Base-by-base conservation (phyloP, 306 rosid genomes). In the Rubus parviflorus region DNA sequence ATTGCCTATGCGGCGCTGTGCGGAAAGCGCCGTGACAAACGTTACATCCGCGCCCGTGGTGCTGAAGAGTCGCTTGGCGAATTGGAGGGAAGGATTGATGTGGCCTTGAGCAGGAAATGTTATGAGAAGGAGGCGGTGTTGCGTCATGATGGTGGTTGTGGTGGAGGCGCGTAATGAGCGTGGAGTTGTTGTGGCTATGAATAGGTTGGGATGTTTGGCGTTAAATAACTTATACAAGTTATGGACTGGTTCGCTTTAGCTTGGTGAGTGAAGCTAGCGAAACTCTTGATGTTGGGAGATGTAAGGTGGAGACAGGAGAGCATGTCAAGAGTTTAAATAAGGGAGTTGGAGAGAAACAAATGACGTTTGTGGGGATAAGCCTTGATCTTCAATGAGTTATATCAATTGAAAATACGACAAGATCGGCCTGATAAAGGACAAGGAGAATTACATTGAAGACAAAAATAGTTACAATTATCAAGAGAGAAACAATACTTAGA, bases 41-140 rank as follows among this genome's bases (percentile, higher is more conserved):
- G 87, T 86, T 61, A 86, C 82, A 4, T 75, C 68, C 7, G 76
- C 79, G 7, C 80, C 79, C 3, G 58, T 52, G 6, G 51, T 46
- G 75, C 43, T 43, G 19, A 79, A 14, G 14, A 86, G 85, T 19
- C 79, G 75, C 77, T 81, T 78, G 68, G 85, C 83, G 8, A 86
- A 80, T 35, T 81, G 83, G 7, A 86, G 80, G 41, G 75, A 25
- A 0, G 87, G 89, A 74, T 83, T 83, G 57, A 81, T 77, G 75
- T 86, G 89, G 41, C 89, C 87, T n/a, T 81, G 87, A 0, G 73
- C 85, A 0, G 84, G 79, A 20, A 17, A 75, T 10, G 77, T 48
- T 0, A 78, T 54, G 13, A 86, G 43, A 1, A 83, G 73, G 62
- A 83, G 23, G 30, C 63, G 84, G 37, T 43, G 78, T 11, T 64